Evolutionary conservation across 768 basidiomycete genomes (phyloP).

Genomic region (Suillus spraguei): DNA sequence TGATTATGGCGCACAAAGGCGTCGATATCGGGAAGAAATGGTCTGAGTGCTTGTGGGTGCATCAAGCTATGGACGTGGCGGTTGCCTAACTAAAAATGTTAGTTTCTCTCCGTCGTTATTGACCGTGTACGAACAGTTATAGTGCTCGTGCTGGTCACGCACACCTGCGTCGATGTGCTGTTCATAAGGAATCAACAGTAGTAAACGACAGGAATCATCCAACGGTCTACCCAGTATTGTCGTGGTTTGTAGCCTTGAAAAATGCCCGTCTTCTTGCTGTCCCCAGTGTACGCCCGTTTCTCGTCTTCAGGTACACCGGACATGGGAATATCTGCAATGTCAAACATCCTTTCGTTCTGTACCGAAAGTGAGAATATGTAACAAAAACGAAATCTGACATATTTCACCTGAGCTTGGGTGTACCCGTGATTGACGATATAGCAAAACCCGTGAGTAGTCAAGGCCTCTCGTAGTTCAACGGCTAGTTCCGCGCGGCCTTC

Average conservation of each 20-base stretch:
- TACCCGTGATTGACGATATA: conserved; percentile 40
- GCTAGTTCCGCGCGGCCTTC: conserved; percentile 43
- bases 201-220: not conserved
- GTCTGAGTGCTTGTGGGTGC: conserved; percentile 53
- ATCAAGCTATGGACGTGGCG: conserved; percentile 45
- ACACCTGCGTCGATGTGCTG: conserved; percentile 67
- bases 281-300: conserved; percentile 41
- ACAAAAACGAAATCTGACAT: not conserved
- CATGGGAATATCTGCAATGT: conserved; percentile 51
- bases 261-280: conserved; percentile 46
- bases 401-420: conserved; percentile 34
- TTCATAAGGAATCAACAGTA: not conserved
- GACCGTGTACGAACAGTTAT: conserved; percentile 47
- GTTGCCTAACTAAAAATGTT: conserved; percentile 42
- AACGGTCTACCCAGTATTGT: conserved; percentile 45
- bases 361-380: not conserved
- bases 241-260: conserved; percentile 57
- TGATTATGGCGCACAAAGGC: conserved; percentile 55
- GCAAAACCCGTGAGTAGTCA: conserved; percentile 40
- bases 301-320: conserved; percentile 42
- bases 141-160: conserved; percentile 63
- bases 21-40: conserved; percentile 54
- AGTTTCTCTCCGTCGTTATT: not conserved
- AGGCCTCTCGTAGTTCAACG: conserved; percentile 42
- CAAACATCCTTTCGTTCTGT: conserved; percentile 49